These are phyloP conservation scores for Harringtonia aguacate DNA, from an alignment of 2,329 filamentous ascomycete genomes.

Conservation along the genomic window DNA sequence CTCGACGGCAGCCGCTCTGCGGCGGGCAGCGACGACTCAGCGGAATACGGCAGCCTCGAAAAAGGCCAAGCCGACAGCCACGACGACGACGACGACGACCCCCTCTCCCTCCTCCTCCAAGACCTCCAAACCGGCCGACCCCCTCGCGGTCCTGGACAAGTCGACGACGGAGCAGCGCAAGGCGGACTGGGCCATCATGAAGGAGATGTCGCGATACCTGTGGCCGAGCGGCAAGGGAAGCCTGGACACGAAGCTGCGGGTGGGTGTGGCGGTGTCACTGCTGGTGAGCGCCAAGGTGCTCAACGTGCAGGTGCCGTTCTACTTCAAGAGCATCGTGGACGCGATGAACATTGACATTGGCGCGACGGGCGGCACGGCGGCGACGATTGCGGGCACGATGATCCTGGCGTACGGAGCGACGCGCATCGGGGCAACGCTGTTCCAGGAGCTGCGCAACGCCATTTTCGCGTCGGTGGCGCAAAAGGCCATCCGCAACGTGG, in stretches of 20 bases:
- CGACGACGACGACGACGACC: background rate
- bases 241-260: conserved; percentile 70
- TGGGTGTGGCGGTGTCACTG: conserved; percentile 72
- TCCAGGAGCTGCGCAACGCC: conserved; percentile 90
- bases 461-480: conserved; percentile 96
- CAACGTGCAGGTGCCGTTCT: conserved; percentile 97
- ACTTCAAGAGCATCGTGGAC: conserved; percentile 97
- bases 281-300: conserved; percentile 86
- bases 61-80: background rate
- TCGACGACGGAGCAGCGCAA: conserved; percentile 82
- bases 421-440: conserved; percentile 77
- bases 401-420: conserved; percentile 88
- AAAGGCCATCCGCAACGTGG: conserved; percentile 87
- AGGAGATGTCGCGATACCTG: conserved; percentile 90
- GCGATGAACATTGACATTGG: conserved; percentile 89
- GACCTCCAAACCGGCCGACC: conserved; percentile 30
- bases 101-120: background rate
- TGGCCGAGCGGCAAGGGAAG: conserved; percentile 94
- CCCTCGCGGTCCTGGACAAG: conserved; percentile 54
- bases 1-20: no score
- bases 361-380: conserved; percentile 69
- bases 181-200: conserved; percentile 97
- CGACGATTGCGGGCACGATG: conserved; percentile 81
- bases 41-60: no score
- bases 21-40: no score